These are phyloP conservation scores for Trebouxia sp. DNA, from an alignment of 139 green algal genomes.

Conservation along the genomic window DNA sequence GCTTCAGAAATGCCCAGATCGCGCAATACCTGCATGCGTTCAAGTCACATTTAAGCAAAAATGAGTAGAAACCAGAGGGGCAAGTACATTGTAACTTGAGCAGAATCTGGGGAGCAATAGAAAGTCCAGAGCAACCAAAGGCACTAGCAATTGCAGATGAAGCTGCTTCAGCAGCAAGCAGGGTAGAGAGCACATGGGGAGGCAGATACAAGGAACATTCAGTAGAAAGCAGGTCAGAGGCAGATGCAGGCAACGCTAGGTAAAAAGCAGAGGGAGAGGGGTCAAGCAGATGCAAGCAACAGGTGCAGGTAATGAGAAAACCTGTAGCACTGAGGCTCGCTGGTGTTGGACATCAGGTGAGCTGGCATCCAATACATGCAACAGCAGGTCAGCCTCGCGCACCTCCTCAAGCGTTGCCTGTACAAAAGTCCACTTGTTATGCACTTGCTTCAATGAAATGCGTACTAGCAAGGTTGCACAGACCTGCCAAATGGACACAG, in stretches of 20 bases:
- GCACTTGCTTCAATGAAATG: background rate
- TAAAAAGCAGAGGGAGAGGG: too few species aligned
- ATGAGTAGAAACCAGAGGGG: too few species aligned
- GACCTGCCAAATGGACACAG: background rate
- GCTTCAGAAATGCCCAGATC: constrained; percentile 41
- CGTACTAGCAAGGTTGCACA: background rate
- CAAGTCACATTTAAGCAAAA: too few species aligned
- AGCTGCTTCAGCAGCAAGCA: too few species aligned
- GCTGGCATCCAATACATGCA: constrained; percentile 75
- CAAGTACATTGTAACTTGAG: too few species aligned
- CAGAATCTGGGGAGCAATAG: too few species aligned
- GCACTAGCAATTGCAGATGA: too few species aligned
- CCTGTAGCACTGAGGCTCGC: constrained; percentile 53
- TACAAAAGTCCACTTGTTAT: background rate
- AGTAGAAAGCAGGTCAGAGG: too few species aligned
- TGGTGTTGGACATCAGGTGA: constrained; percentile 50
- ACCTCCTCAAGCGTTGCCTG: constrained; percentile 78
- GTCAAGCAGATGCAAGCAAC: background rate
- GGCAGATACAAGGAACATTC: too few species aligned
- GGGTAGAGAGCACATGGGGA: too few species aligned
- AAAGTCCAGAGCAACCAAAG: too few species aligned
- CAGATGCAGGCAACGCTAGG: too few species aligned
- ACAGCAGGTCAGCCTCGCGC: constrained; percentile 63
- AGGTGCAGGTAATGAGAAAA: constrained; percentile 15
- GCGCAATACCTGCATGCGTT: constrained; percentile 38